A percentile compares a stretch with the other conserved stretches of the same genome.
Evolutionary conservation across 2,329 filamentous ascomycete species (phyloP).

Genomic region (Penicillium sp.): DNA sequence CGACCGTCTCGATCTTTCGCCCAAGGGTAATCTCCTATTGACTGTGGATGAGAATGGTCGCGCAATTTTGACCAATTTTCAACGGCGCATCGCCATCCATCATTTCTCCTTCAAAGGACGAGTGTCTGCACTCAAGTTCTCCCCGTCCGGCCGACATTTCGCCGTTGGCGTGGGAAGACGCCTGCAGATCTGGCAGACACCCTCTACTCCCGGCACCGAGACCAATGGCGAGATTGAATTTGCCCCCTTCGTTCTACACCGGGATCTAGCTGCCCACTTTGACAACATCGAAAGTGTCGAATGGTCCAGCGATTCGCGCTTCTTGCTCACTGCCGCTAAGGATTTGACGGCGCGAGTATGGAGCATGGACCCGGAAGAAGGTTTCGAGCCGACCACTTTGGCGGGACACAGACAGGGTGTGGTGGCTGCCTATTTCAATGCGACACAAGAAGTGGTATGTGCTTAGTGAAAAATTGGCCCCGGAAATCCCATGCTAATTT

Average conservation of each 20-base stretch:
- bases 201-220: constrained; percentile 78
- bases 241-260: constrained; percentile 86
- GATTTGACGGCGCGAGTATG: constrained; percentile 92
- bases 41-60: constrained; percentile 92
- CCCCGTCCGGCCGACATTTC: constrained; percentile 86
- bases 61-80: constrained; percentile 88
- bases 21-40: constrained; percentile 85
- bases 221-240: constrained; percentile 84
- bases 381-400: constrained; percentile 83
- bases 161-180: constrained; percentile 82
- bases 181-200: constrained; percentile 94
- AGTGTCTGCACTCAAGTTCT: constrained; percentile 82
- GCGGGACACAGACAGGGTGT: constrained; percentile 89
- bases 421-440: constrained; percentile 93
- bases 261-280: constrained; percentile 83
- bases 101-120: constrained; percentile 91
- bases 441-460: constrained; percentile 74
- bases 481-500: constrained; percentile 13
- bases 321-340: constrained; percentile 88
- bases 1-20: constrained; percentile 78
- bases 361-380: constrained; percentile 83
- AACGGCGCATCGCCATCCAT: constrained; percentile 80
- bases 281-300: constrained; percentile 82
- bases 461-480: neutral
- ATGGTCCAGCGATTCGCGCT: constrained; percentile 94